phyloP scores from a whole-genome alignment of 2,329 filamentous ascomycete species.

The Tolypocladium guangdongense region DNA sequence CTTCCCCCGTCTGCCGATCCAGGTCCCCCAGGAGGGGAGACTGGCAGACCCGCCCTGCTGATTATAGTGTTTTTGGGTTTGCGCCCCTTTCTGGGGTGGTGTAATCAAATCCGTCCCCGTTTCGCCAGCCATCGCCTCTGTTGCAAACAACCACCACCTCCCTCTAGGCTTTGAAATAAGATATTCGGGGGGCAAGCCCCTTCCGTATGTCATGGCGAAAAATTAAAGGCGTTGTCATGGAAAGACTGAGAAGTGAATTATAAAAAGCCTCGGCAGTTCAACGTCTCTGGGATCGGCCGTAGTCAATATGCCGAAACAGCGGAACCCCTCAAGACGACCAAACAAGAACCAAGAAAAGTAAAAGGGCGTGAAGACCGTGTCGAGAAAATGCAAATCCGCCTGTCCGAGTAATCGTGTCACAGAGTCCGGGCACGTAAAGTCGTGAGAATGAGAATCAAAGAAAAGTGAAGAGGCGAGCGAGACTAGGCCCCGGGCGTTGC shows the following conservation, averaged over 20 bases:
- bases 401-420: conserved; percentile 25
- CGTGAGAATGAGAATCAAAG: conserved; percentile 18
- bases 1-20: background rate
- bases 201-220: conserved; percentile 17
- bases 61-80: background rate
- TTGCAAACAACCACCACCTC: background rate
- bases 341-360: conserved; percentile 1
- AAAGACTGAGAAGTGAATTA: conserved; percentile 30
- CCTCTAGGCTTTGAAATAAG: background rate
- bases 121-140: background rate
- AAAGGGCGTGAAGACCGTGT: conserved; percentile 4
- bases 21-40: background rate
- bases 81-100: background rate
- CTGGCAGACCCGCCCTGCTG: background rate
- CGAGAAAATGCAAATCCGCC: conserved; percentile 17
- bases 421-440: conserved; percentile 27
- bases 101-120: background rate
- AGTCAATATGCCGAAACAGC: background rate
- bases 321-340: background rate
- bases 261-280: conserved; percentile 14
- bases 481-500: conserved; percentile 13
- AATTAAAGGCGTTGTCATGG: conserved; percentile 20
- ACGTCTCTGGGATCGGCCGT: conserved; percentile 1
- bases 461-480: conserved; percentile 7
- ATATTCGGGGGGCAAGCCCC: background rate